A percentile compares a stretch with the other conserved stretches of the same genome.
phyloP scores from a whole-genome alignment of 805 yeast species.

The Debaryomyces tyrocola region DNA sequence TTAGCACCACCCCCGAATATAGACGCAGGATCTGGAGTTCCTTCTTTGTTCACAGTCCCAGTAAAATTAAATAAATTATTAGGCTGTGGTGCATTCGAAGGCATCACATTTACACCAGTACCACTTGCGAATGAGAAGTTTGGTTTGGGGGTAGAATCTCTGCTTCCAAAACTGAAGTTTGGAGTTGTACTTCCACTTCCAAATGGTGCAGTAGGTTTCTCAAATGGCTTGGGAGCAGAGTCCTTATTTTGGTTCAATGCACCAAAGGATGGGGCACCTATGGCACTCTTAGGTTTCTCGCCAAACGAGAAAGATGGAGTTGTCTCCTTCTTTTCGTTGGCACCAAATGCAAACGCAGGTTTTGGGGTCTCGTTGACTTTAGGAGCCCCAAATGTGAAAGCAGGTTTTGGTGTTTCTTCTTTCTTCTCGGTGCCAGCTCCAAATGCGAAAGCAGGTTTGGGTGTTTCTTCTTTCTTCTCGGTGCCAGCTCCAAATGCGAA shows the following conservation, averaged over 20 bases:
- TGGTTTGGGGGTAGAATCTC: slow-evolving; percentile 1
- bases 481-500: slow-evolving; percentile 12
- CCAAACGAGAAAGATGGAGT: slow-evolving; percentile 1
- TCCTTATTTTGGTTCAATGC: not conserved
- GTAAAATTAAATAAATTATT: slow-evolving; percentile 20
- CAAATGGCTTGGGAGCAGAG: not conserved
- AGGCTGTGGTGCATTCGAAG: slow-evolving; percentile 4
- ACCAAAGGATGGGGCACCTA: slow-evolving; percentile 9
- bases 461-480: not conserved
- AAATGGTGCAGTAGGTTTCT: not conserved
- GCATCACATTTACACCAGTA: not conserved
- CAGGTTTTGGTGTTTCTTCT: slow-evolving; percentile 2
- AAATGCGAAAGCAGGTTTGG: slow-evolving; percentile 6
- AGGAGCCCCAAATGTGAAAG: slow-evolving; percentile 10
- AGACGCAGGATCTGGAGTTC: slow-evolving; percentile 32
- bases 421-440: slow-evolving; percentile 2
- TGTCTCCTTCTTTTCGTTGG: not conserved
- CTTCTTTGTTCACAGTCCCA: slow-evolving; percentile 19
- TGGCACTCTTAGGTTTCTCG: slow-evolving; percentile 1
- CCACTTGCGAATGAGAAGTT: slow-evolving; percentile 1
- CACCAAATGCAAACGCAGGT: slow-evolving; percentile 17
- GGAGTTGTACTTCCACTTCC: slow-evolving; percentile 2
- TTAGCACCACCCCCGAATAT: slow-evolving; percentile 23
- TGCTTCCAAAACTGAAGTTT: slow-evolving; percentile 3
- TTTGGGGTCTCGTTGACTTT: slow-evolving; percentile 1